Evolutionary conservation across 176 grass and related monocot species (phyloP), one percentile per base, ranked within the genome.

Genomic region (Calamus simplicifolius): DNA sequence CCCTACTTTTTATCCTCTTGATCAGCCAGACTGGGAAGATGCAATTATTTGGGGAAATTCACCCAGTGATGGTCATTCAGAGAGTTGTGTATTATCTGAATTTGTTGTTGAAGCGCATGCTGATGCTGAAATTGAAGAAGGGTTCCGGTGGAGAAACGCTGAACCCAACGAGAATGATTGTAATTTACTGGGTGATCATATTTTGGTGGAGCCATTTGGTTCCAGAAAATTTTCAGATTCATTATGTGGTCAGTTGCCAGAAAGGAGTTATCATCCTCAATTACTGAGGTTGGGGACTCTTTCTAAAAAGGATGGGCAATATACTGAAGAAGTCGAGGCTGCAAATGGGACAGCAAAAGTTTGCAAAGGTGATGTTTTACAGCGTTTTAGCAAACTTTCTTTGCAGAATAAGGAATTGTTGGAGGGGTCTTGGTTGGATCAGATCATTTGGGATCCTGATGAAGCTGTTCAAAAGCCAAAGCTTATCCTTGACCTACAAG

Each of bases 11-110:
- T 97, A 91, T 77, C 93, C 87, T 54, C 75, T 97, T 69, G 84
- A 85, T 82, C 84, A 97, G 23, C 80, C 80, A 63, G 59, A 91
- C 70, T 97, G 93, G 93, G 93, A 97, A 72, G 75, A 82, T 71
- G 75, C 70, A 70, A 97, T 97, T 54, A 74, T 91, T 72, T 97
- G 93, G 87, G 81, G 82, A 15, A 97, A 91, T 82, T 97, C 93
- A 80, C 93, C 93, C 51, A 52, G 63, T 63, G 65, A 80, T 49
- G 25, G 63, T 69, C 77, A 27, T 52, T 75, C 66, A 73, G 70
- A 79, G 70, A 78, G 73, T 67, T 82, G 73, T 80, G 69, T 80
- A 64, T 69, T 73, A 71, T 79, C 85, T 69, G 87, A 88, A 80
- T 74, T 69, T 62, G 85, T 66, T 14, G 35, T 69, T 52, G 77